Evolutionary conservation across 106 monocot species (phyloP).

Genomic region (Narthecium ossifragum): DNA sequence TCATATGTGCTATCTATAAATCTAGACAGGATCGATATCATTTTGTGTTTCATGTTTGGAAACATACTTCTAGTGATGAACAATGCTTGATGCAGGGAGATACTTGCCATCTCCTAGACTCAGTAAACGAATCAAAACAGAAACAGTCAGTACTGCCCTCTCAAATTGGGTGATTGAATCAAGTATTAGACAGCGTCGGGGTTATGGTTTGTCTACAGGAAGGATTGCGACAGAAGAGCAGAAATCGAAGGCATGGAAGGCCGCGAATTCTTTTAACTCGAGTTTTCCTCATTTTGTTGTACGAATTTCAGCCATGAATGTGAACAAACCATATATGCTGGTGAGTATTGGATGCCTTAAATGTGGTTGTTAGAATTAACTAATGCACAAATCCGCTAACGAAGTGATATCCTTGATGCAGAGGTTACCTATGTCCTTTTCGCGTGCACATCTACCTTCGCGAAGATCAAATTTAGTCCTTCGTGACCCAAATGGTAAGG

Average conservation of each 20-base stretch:
- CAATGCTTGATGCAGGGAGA: not conserved
- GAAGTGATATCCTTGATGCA: constrained; percentile 4
- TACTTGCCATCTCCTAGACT: not conserved
- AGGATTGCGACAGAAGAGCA: constrained; percentile 13
- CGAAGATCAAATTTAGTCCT: constrained; percentile 13
- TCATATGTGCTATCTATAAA: no score
- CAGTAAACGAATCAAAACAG: not conserved
- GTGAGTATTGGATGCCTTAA: constrained; percentile 2
- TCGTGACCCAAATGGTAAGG: constrained; percentile 11
- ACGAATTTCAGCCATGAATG: constrained; percentile 7
- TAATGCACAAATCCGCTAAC: no score
- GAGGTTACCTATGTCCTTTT: constrained; percentile 26
- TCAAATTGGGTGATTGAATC: not conserved
- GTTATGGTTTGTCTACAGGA: constrained; percentile 13
- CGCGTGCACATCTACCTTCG: constrained; percentile 19
- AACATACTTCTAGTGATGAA: no score
- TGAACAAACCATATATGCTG: constrained; percentile 9
- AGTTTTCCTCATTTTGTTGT: constrained; percentile 17
- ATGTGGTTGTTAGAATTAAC: no score
- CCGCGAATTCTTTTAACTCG: constrained; percentile 21
- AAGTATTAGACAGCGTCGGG: not conserved
- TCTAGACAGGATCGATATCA: no score
- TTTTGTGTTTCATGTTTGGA: no score
- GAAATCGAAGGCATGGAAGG: constrained; percentile 7
- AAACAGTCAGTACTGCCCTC: not conserved